Evolutionary conservation across 202 grass and related monocot genomes (phyloP).

Genomic region (Zizania palustris): DNA sequence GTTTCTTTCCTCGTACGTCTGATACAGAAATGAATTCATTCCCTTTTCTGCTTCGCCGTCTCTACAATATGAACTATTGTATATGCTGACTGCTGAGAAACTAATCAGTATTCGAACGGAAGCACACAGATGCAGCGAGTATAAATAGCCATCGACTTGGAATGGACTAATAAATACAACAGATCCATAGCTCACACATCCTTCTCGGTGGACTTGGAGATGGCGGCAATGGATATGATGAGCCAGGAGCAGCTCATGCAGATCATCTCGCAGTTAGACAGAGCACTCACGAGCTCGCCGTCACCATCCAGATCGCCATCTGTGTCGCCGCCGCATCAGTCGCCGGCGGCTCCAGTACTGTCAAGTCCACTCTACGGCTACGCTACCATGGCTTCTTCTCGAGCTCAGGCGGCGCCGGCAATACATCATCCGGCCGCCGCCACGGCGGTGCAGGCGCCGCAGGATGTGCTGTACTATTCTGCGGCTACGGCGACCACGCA

Average conservation of each 20-base stretch:
- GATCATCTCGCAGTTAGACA: slow-evolving; percentile 38
- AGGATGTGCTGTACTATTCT: slow-evolving; percentile 34
- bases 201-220: not conserved
- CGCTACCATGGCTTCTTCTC: not conserved
- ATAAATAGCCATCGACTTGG: slow-evolving; percentile 23
- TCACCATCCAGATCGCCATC: slow-evolving; percentile 13
- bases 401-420: not conserved
- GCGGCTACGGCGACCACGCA: too few species aligned
- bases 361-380: not conserved
- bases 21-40: not conserved
- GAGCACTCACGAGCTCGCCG: slow-evolving; percentile 14
- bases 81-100: not conserved
- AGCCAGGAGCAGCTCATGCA: slow-evolving; percentile 38
- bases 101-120: not conserved
- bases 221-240: slow-evolving; percentile 1
- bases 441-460: slow-evolving; percentile 12
- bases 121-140: not conserved
- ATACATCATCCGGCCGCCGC: not conserved
- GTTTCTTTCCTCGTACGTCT: not conserved
- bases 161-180: not conserved
- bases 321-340: not conserved
- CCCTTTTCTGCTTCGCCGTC: not conserved
- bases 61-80: not conserved
- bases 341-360: not conserved
- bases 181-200: slow-evolving; percentile 7